Percentiles rank a stretch among this genome's conserved stretches.
These are phyloP conservation scores for Diaporthe caulivora DNA, from an alignment of 2,329 filamentous ascomycete species.

Conservation along the genomic window DNA sequence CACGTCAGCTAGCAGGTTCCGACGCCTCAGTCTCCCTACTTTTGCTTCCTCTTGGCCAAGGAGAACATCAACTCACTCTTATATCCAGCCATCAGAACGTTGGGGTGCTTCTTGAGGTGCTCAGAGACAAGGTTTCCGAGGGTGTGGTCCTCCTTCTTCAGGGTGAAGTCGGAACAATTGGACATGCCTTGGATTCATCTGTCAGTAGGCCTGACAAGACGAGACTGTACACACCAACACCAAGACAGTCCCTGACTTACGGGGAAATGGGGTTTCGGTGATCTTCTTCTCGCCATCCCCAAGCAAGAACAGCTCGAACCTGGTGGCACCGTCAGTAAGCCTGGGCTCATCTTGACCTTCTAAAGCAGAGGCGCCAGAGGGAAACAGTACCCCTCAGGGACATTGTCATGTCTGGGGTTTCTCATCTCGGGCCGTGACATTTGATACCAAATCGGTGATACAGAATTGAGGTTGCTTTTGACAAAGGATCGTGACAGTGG, in stretches of 20 bases:
- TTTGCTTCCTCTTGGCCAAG: neutral
- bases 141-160: constrained; percentile 98
- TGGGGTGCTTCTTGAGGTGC: constrained; percentile 84
- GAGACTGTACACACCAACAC: neutral
- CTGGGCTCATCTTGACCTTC: neutral
- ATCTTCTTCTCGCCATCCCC: constrained; percentile 93
- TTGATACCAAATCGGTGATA: neutral
- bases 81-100: constrained; percentile 93
- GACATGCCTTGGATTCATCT: constrained; percentile 76
- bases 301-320: constrained; percentile 94
- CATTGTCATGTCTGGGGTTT: constrained; percentile 56
- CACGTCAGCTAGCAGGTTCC: neutral
- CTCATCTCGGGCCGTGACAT: constrained; percentile 47
- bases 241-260: constrained; percentile 65
- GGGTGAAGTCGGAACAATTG: constrained; percentile 93
- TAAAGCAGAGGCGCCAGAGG: neutral
- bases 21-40: neutral
- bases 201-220: neutral
- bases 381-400: constrained; percentile 48
- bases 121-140: constrained; percentile 90
- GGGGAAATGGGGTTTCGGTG: constrained; percentile 87
- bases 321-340: constrained; percentile 53
- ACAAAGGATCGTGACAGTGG: neutral
- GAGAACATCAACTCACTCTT: constrained; percentile 69
- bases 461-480: neutral